Conservation (phyloP, 2,329 filamentous ascomycete species). For the Fusarium anthophilum region DNA sequence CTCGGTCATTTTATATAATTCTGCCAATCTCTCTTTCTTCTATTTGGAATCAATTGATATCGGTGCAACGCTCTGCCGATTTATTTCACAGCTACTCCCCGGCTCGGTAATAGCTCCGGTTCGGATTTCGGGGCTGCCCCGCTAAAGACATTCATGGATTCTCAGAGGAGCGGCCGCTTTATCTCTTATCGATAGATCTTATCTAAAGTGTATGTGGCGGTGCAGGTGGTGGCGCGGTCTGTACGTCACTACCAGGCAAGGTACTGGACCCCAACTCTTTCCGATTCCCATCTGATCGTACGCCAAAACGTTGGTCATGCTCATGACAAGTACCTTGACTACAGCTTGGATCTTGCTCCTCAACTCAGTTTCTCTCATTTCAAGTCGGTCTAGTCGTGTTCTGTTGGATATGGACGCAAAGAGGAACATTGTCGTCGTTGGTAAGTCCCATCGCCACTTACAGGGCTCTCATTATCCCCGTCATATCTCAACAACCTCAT, state of each 20-base stretch:
- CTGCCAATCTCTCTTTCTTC: not conserved
- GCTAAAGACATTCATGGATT: slow-evolving; percentile 1
- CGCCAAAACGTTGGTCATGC: not conserved
- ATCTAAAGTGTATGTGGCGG: not conserved
- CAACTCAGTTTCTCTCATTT: not conserved
- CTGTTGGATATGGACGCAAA: slow-evolving; percentile 46
- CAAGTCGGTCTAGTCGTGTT: too few species aligned
- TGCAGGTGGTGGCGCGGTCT: not conserved
- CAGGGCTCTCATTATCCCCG: not conserved
- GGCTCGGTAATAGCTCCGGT: slow-evolving; percentile 30
- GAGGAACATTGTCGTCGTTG: slow-evolving; percentile 62
- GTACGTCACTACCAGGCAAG: slow-evolving; percentile 15
- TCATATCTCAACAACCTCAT: slow-evolving; percentile 8
- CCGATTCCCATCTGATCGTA: slow-evolving; percentile 1
- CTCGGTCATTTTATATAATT: slow-evolving; percentile 12
- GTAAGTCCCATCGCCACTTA: slow-evolving; percentile 44
- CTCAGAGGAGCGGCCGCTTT: not conserved
- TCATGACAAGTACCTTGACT: slow-evolving; percentile 8
- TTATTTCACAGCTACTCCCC: slow-evolving; percentile 9
- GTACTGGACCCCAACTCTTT: not conserved
- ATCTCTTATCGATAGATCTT: slow-evolving; percentile 8
- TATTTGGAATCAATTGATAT: slow-evolving; percentile 19
- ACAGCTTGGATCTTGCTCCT: not conserved
- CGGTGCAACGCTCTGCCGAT: slow-evolving; percentile 13
- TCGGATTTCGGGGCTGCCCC: slow-evolving; percentile 13